These are phyloP conservation scores for Thalassiosira profunda DNA, from an alignment of 108 stramenopile genomes.

Conservation along the genomic window DNA sequence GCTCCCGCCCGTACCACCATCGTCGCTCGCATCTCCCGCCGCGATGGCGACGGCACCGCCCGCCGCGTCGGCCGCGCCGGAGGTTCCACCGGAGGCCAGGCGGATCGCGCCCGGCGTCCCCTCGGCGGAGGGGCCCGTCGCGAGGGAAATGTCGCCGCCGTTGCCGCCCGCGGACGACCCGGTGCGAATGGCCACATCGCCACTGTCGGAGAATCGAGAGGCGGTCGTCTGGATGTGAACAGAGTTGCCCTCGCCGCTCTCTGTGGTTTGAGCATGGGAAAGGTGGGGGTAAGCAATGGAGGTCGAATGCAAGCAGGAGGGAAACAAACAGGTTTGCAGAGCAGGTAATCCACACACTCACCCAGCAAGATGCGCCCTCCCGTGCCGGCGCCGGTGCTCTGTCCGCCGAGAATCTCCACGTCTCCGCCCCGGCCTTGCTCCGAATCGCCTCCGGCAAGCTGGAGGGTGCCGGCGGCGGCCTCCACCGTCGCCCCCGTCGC, in stretches of 20 bases:
- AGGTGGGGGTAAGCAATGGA: no score
- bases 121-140: conserved; percentile 14
- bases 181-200: conserved; percentile 4
- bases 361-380: conserved; percentile 21
- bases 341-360: conserved; percentile 15
- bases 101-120: conserved; percentile 22
- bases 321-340: no score
- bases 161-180: conserved; percentile 12
- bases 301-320: no score
- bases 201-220: conserved; percentile 10
- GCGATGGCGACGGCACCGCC: conserved; percentile 12
- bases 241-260: conserved; percentile 21
- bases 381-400: conserved; percentile 11
- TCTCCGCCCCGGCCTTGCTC: conserved; percentile 12
- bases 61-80: background rate
- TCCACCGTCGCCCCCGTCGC: conserved; percentile 18
- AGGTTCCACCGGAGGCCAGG: conserved; percentile 16
- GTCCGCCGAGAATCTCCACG: conserved; percentile 16
- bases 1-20: conserved; percentile 12
- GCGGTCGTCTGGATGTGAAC: conserved; percentile 21
- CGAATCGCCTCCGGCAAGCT: conserved; percentile 14
- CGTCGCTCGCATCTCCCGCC: conserved; percentile 9
- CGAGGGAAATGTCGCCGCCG: conserved; percentile 6
- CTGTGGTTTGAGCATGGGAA: background rate
- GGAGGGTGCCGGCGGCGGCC: conserved; percentile 9